These are phyloP conservation scores for Artomyces pyxidatus DNA, from an alignment of 768 basidiomycete species.

Conservation along the genomic window DNA sequence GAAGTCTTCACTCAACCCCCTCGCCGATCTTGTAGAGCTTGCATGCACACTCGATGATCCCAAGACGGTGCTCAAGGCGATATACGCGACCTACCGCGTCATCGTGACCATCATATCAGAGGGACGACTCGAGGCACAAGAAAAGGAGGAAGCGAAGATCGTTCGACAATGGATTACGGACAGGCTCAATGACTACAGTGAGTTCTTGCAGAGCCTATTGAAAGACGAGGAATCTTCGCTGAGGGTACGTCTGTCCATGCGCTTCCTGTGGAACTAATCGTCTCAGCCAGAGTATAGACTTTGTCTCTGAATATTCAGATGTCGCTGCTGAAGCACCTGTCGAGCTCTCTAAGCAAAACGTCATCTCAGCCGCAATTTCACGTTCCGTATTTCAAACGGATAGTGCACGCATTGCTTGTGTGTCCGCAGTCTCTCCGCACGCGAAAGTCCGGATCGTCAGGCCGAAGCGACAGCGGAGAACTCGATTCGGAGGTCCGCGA, in stretches of 20 bases:
- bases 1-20: slow-evolving; percentile 62
- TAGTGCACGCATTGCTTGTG: slow-evolving; percentile 48
- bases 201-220: slow-evolving; percentile 59
- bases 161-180: slow-evolving; percentile 80
- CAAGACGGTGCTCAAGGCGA: slow-evolving; percentile 57
- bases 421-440: slow-evolving; percentile 45
- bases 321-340: slow-evolving; percentile 69
- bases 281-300: slow-evolving; percentile 31
- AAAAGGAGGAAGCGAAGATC: slow-evolving; percentile 45
- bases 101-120: slow-evolving; percentile 58
- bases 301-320: slow-evolving; percentile 70
- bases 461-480: slow-evolving; percentile 23
- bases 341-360: slow-evolving; percentile 45
- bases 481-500: slow-evolving; percentile 54
- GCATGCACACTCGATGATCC: slow-evolving; percentile 40
- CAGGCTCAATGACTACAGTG: slow-evolving; percentile 59
- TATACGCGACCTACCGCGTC: slow-evolving; percentile 77
- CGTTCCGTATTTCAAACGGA: slow-evolving; percentile 56
- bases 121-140: slow-evolving; percentile 45
- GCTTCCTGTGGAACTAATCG: slow-evolving; percentile 1
- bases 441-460: slow-evolving; percentile 13
- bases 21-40: slow-evolving; percentile 67
- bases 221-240: slow-evolving; percentile 71
- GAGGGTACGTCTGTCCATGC: slow-evolving; percentile 40
- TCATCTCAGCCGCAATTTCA: slow-evolving; percentile 57